Percentiles rank a stretch among this genome's conserved stretches.
phyloP scores from a whole-genome alignment of 176 grass and related monocot species.

The Musa itinerans region DNA sequence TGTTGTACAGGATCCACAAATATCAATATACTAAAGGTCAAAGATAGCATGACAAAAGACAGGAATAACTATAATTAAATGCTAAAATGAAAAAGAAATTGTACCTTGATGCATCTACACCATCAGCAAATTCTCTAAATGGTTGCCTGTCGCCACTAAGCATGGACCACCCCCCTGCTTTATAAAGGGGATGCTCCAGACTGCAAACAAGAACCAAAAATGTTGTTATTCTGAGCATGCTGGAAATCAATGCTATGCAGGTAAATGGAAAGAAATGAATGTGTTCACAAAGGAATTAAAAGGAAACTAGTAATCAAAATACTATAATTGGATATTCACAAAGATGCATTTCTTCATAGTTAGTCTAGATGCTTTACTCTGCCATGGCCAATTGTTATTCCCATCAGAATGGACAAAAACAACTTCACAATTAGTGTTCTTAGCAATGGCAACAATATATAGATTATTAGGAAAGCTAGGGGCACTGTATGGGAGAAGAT shows the following conservation, averaged over 20 bases:
- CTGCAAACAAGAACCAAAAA: constrained; percentile 43
- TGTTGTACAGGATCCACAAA: background rate
- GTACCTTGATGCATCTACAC: constrained; percentile 72
- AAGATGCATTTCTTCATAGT: background rate
- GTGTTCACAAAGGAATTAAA: constrained; percentile 1
- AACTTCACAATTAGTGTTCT: too few species aligned
- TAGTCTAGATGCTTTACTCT: background rate
- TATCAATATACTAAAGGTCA: background rate
- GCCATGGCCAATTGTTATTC: too few species aligned
- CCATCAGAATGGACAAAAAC: too few species aligned
- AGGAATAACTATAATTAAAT: background rate
- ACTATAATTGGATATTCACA: background rate
- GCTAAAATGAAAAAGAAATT: background rate
- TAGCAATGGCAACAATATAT: too few species aligned
- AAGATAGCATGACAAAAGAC: background rate
- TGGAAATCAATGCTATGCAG: too few species aligned
- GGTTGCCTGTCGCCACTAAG: constrained; percentile 77
- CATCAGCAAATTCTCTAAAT: constrained; percentile 65
- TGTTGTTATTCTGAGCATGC: too few species aligned
- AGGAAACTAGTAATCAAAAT: background rate
- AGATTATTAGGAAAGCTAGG: too few species aligned
- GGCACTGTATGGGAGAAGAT: too few species aligned
- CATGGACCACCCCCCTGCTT: constrained; percentile 74
- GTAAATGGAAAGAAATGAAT: background rate
- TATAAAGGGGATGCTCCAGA: constrained; percentile 76